These are phyloP conservation scores for Fusarium lateritium DNA, from an alignment of 2,329 filamentous ascomycete genomes.

Conservation along the genomic window DNA sequence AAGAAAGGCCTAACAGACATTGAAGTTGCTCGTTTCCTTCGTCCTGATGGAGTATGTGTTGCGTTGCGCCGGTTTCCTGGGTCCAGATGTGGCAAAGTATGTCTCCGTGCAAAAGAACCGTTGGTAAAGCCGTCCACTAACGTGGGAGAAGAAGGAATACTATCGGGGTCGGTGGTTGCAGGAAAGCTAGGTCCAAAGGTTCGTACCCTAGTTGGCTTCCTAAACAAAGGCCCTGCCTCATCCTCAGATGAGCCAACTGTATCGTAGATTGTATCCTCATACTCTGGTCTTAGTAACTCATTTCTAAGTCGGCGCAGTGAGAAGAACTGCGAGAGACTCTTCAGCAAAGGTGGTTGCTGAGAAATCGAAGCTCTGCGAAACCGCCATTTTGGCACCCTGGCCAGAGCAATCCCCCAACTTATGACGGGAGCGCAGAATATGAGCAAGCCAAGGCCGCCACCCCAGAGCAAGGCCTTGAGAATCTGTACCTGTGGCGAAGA, in stretches of 20 bases:
- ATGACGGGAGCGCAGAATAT: slow-evolving; percentile 81
- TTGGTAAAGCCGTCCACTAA: slow-evolving; percentile 37
- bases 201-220: slow-evolving; percentile 48
- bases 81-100: slow-evolving; percentile 67
- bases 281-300: slow-evolving; percentile 53
- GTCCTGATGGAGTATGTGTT: slow-evolving; percentile 73
- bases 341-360: slow-evolving; percentile 57
- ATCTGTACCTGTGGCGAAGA: slow-evolving; percentile 87
- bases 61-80: slow-evolving; percentile 57
- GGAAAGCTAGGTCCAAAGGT: slow-evolving; percentile 49
- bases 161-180: slow-evolving; percentile 24
- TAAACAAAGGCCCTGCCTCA: slow-evolving; percentile 45
- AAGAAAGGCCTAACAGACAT: slow-evolving; percentile 80
- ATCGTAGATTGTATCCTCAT: slow-evolving; percentile 54
- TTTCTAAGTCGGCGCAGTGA: slow-evolving; percentile 64
- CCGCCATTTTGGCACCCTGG: slow-evolving; percentile 92
- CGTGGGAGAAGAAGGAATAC: slow-evolving; percentile 38
- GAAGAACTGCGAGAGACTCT: slow-evolving; percentile 58
- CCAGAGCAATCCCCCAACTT: slow-evolving; percentile 86
- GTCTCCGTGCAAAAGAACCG: slow-evolving; percentile 55
- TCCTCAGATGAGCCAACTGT: slow-evolving; percentile 53
- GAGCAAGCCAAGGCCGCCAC: slow-evolving; percentile 83
- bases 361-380: slow-evolving; percentile 72
- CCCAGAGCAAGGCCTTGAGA: slow-evolving; percentile 87
- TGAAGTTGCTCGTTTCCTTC: slow-evolving; percentile 76